Base-by-base conservation (phyloP, 352 stramenopile species). In the Pythium dissotocum region DNA sequence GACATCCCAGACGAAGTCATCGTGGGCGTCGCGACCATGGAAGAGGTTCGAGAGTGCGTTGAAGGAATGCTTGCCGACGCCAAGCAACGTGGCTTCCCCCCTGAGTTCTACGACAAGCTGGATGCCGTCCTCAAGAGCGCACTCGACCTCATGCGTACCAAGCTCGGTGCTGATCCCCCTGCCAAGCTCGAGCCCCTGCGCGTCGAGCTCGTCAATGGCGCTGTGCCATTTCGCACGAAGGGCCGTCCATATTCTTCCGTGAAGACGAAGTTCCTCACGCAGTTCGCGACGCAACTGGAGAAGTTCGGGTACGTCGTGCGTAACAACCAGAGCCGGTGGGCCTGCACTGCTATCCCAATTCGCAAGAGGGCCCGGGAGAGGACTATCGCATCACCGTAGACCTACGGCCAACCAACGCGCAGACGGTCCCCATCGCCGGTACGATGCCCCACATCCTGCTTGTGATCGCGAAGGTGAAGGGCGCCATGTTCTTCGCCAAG, bases 141-240 rank as follows among this genome's bases (percentile, higher is more conserved):
- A 5, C 44, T 28, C n/a, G 48, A 65, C 13, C 4, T 38, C 1
- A 44, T 9, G n/a, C 46, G 44, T 13, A 58, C 59, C 2, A 21
- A 65, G 5, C 58, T 64, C 8, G 32, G 57, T 13, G 18, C 21
- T 10, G 59, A 65, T 21, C 21, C 59, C 2, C 46, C 59, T 9
- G 59, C 59, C 1, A 10, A 26, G 14, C 13, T 65, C 2, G 59
- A 65, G n/a, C 59, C 59, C 10, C 33, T 65, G 36, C 32, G 42
- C 2, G 32, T 58, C 2, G 35, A 38, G 48, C 32, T 65, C 30
- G 42, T 38, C 6, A 5, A 21, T 7, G 59, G 28, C 18, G 24
- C 21, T 16, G 46, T 70, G 21, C 21, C 53, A 36, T 58, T 7
- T 6, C 9, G 4, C 60, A 30, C 57, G 3, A 56, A 6, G 16